Conservation (phyloP, 208 protist genomes). For the Trypanosoma lewisi region DNA sequence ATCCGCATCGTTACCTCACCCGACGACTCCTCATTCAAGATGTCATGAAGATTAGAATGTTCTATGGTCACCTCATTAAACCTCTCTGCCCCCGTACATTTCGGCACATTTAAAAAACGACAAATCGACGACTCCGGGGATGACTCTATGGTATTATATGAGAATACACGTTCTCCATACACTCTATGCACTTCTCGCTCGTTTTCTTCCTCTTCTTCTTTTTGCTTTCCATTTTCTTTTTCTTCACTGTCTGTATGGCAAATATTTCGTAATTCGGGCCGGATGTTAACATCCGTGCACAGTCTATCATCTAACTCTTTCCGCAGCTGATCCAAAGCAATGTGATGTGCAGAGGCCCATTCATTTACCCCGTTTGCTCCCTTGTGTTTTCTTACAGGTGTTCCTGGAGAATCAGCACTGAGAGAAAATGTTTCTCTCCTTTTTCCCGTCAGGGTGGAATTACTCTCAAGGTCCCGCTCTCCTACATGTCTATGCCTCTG, state of each 20-base stretch:
- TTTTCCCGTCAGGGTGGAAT: background rate
- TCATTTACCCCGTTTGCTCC: constrained; percentile 8
- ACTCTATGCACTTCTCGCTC: background rate
- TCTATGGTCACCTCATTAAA: constrained; percentile 18
- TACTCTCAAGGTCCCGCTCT: background rate
- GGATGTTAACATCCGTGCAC: constrained; percentile 7
- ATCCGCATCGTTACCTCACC: background rate
- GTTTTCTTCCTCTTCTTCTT: constrained; percentile 2
- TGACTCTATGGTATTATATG: background rate
- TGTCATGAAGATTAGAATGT: constrained; percentile 15
- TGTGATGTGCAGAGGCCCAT: constrained; percentile 44
- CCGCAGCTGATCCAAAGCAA: constrained; percentile 41
- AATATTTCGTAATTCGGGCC: constrained; percentile 6
- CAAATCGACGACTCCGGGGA: background rate
- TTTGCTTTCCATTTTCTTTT: background rate
- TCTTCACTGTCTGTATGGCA: background rate
- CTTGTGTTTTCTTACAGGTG: constrained; percentile 1
- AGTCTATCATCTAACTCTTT: constrained; percentile 30
- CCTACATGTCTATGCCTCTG: background rate
- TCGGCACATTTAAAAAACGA: background rate
- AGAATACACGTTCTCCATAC: background rate
- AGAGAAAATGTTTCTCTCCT: background rate
- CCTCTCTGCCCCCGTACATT: background rate
- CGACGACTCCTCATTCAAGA: background rate
- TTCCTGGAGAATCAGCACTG: background rate